These are phyloP conservation scores for Orbilia blumenaviensis DNA, from an alignment of 2,329 filamentous ascomycete species.

Conservation along the genomic window DNA sequence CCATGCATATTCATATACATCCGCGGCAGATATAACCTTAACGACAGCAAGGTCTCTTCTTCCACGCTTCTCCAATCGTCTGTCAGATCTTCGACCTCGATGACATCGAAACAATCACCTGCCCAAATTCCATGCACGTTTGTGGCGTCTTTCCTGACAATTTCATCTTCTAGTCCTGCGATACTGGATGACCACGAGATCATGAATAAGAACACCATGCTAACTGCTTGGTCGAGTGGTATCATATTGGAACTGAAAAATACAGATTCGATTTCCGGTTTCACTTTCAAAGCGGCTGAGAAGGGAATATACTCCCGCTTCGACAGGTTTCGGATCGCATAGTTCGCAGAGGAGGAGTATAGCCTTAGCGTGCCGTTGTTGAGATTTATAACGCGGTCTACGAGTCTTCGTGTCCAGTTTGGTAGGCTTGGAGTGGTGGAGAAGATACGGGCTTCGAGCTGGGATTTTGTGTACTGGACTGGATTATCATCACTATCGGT, in stretches of 20 bases:
- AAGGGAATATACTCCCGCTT: conserved; percentile 33
- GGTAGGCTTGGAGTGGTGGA: background rate
- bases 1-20: conserved; percentile 31
- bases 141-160: background rate
- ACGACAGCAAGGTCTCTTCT: background rate
- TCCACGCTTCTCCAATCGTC: conserved; percentile 12
- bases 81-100: background rate
- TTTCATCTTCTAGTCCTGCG: conserved; percentile 24
- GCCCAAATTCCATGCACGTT: conserved; percentile 13
- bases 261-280: conserved; percentile 15
- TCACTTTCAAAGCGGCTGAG: background rate
- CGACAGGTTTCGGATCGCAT: conserved; percentile 9
- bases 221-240: background rate
- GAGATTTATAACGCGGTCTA: background rate
- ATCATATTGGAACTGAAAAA: background rate
- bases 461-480: background rate
- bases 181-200: conserved; percentile 25
- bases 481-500: too few relatives aligned
- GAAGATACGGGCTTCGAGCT: background rate
- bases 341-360: background rate
- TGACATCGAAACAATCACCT: conserved; percentile 31
- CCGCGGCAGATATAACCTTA: conserved; percentile 18
- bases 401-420: conserved; percentile 6
- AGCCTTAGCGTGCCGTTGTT: background rate
- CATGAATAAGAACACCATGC: conserved; percentile 29